Evolutionary conservation across 208 protist genomes (phyloP).

Genomic region (Balamuthia mandrillaris): DNA sequence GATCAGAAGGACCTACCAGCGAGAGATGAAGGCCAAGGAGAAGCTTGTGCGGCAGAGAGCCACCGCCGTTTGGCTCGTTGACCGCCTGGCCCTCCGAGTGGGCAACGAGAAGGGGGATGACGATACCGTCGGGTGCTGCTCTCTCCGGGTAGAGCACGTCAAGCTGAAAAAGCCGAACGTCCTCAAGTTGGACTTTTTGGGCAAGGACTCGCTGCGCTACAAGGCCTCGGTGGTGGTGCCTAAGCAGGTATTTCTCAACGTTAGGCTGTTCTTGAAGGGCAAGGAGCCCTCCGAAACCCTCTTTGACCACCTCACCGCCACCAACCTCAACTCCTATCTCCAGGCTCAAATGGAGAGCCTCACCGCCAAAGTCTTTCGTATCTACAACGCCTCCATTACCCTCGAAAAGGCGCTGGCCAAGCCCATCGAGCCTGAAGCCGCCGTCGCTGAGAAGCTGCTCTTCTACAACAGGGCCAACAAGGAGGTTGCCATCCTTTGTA

Average conservation of each 20-base stretch:
- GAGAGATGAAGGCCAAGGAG: conserved; percentile 77
- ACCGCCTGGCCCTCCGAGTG: conserved; percentile 96
- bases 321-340: conserved; percentile 91
- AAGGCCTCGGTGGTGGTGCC: conserved; percentile 59
- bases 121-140: conserved; percentile 97
- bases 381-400: conserved; percentile 97
- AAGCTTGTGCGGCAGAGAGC: conserved; percentile 81
- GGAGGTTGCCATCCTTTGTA: conserved; percentile 97
- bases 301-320: conserved; percentile 84
- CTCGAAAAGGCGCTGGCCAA: conserved; percentile 93
- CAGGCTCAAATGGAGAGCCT: conserved; percentile 94
- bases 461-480: conserved; percentile 97
- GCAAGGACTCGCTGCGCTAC: conserved; percentile 97
- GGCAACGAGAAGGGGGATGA: conserved; percentile 97
- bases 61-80: conserved; percentile 97
- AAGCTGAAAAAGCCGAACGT: conserved; percentile 58
- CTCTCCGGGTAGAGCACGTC: conserved; percentile 95
- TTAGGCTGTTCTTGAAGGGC: conserved; percentile 80
- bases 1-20: conserved; percentile 87
- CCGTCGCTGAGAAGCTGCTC: conserved; percentile 60
- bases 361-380: conserved; percentile 98
- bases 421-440: conserved; percentile 30
- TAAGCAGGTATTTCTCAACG: conserved; percentile 84
- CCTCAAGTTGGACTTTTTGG: conserved; percentile 94
- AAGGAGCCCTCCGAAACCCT: conserved; percentile 77